Conservation (phyloP, 768 basidiomycete genomes). For the Cystofilobasidium capitatum region DNA sequence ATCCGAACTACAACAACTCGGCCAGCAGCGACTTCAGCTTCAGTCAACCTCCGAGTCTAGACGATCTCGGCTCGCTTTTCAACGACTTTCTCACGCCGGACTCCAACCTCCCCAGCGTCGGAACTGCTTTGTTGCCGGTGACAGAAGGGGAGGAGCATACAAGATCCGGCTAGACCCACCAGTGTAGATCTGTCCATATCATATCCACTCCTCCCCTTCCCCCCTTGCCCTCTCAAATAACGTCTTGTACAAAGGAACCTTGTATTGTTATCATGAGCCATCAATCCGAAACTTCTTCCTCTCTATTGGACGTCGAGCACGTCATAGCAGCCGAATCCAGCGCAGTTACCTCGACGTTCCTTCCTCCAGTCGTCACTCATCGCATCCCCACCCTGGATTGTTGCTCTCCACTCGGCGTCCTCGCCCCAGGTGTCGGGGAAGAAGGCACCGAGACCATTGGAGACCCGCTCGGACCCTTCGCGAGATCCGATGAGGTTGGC, state of each 20-base stretch:
- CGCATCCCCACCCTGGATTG: background rate
- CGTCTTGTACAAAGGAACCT: no score
- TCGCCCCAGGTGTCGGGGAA: constrained; percentile 13
- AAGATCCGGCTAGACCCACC: no score
- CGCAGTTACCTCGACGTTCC: background rate
- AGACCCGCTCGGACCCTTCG: constrained; percentile 8
- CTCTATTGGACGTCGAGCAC: constrained; percentile 1
- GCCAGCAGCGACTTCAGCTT: background rate
- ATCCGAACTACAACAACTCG: background rate
- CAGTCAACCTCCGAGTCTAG: background rate
- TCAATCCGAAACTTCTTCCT: no score
- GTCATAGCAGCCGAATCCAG: background rate
- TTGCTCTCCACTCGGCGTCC: constrained; percentile 10
- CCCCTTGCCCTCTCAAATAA: no score
- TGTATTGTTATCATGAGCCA: no score
- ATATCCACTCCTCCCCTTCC: no score
- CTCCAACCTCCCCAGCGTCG: background rate
- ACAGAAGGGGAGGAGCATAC: background rate
- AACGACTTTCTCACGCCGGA: background rate
- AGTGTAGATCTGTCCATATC: no score
- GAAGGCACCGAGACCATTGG: constrained; percentile 3
- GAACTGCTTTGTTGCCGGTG: background rate
- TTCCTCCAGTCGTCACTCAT: background rate
- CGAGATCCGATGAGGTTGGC: constrained; percentile 13
- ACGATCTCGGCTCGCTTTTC: background rate